A percentile compares a stretch with the other conserved stretches of the same genome.
Evolutionary conservation across 2,329 filamentous ascomycete genomes (phyloP).

Genomic region (Rhinocladiella mackenziei): DNA sequence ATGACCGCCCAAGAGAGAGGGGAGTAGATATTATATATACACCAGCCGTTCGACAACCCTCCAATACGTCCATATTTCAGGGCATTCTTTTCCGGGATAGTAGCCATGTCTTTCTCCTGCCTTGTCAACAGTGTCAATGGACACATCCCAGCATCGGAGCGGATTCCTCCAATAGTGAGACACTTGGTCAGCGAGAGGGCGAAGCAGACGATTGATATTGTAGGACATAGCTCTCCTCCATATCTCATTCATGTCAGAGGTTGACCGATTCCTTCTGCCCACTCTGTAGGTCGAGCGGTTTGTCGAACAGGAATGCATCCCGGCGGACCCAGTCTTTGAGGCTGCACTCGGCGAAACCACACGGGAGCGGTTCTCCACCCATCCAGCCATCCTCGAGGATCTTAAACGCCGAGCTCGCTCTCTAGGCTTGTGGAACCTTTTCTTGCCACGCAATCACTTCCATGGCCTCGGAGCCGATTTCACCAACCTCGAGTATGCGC

Average conservation of each 20-base stretch:
- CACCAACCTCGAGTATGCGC: slow-evolving; percentile 89
- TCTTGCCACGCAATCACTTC: slow-evolving; percentile 91
- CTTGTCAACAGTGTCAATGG: slow-evolving; percentile 26
- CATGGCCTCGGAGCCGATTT: slow-evolving; percentile 81
- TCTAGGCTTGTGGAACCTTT: slow-evolving; percentile 96
- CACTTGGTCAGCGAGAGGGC: slow-evolving; percentile 76
- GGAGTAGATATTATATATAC: no score
- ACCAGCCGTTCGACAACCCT: no score
- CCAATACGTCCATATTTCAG: slow-evolving; percentile 24
- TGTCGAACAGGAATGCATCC: slow-evolving; percentile 91
- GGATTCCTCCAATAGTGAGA: slow-evolving; percentile 56
- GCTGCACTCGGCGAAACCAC: slow-evolving; percentile 69
- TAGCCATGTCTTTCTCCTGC: no score
- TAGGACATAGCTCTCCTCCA: slow-evolving; percentile 33
- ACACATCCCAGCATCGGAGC: slow-evolving; percentile 48
- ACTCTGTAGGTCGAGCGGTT: slow-evolving; percentile 91
- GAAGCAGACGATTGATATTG: slow-evolving; percentile 74
- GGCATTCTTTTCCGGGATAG: no score
- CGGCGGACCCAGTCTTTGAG: slow-evolving; percentile 73
- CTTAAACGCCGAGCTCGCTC: slow-evolving; percentile 78
- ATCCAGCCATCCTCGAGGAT: slow-evolving; percentile 79
- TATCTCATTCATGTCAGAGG: background rate
- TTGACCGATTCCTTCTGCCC: background rate
- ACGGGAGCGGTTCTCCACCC: slow-evolving; percentile 67
- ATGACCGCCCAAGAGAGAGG: no score